These are phyloP conservation scores for Sphaerulina vaccinii DNA, from an alignment of 2,329 filamentous ascomycete species.

Conservation along the genomic window DNA sequence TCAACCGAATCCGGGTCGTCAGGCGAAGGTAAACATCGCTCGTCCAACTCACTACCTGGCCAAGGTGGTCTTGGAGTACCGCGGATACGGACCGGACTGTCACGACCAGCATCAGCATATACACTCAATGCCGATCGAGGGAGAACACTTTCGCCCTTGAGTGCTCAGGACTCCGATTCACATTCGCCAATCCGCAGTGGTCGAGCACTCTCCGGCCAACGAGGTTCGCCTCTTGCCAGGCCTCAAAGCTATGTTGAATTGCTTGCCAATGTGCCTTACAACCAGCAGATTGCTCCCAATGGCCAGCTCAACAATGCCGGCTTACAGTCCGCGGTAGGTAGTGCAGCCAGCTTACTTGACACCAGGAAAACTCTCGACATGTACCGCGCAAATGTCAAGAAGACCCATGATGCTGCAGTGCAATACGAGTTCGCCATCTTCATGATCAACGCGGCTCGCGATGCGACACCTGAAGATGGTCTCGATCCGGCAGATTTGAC, in stretches of 20 bases:
- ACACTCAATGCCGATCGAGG: conserved; percentile 73
- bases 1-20: conserved; percentile 35
- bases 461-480: conserved; percentile 54
- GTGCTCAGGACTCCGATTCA: conserved; percentile 37
- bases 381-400: conserved; percentile 96
- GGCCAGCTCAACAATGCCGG: conserved; percentile 74
- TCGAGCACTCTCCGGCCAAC: conserved; percentile 52
- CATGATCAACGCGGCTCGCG: conserved; percentile 83
- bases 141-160: conserved; percentile 57
- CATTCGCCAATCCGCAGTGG: conserved; percentile 45
- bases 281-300: conserved; percentile 68
- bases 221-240: conserved; percentile 57
- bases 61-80: conserved; percentile 39
- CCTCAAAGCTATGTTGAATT: conserved; percentile 62
- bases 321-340: conserved; percentile 75
- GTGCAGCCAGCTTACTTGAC: conserved; percentile 85
- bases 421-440: conserved; percentile 97
- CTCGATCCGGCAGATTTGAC: conserved; percentile 62
- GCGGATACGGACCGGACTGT: conserved; percentile 47
- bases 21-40: conserved; percentile 20
- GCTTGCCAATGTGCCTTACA: conserved; percentile 67
- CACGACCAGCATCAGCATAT: conserved; percentile 70
- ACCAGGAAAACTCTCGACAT: conserved; percentile 94
- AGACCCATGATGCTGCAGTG: conserved; percentile 84
- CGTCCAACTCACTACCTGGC: conserved; percentile 30